phyloP scores from a whole-genome alignment of 345 rosid species.

The Pugionium cornutum region DNA sequence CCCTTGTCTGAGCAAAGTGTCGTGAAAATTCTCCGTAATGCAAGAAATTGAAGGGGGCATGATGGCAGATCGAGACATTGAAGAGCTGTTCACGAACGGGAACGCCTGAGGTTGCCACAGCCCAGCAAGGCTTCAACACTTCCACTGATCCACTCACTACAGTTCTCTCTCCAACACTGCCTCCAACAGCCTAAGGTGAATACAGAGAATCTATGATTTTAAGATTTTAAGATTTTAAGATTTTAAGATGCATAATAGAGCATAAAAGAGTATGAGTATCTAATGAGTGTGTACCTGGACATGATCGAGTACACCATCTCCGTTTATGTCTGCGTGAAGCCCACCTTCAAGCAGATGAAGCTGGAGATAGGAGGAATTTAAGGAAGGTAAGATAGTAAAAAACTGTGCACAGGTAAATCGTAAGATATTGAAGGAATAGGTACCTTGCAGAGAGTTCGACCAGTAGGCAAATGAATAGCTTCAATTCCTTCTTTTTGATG shows the following conservation, averaged over 20 bases:
- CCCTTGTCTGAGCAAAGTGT: constrained; percentile 61
- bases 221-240: constrained; percentile 1
- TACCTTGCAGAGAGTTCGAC: constrained; percentile 95
- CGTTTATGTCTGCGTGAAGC: constrained; percentile 98
- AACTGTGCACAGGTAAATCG: background rate
- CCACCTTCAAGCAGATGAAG: constrained; percentile 99
- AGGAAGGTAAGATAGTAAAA: constrained; percentile 8
- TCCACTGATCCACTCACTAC: constrained; percentile 84
- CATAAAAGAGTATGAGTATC: background rate
- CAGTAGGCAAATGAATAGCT: constrained; percentile 91
- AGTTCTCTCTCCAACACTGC: constrained; percentile 80
- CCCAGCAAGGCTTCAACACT: constrained; percentile 87
- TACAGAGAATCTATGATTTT: constrained; percentile 22
- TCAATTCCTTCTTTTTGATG: constrained; percentile 98
- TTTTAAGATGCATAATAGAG: constrained; percentile 12
- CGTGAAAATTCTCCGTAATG: constrained; percentile 80
- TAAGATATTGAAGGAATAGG: constrained; percentile 11
- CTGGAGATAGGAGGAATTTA: constrained; percentile 42
- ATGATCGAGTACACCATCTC: constrained; percentile 99
- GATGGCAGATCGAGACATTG: constrained; percentile 92
- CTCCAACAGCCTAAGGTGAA: constrained; percentile 82
- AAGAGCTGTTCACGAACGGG: constrained; percentile 94
- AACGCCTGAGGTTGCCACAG: constrained; percentile 96
- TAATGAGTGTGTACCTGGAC: constrained; percentile 64
- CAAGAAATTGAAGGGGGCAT: constrained; percentile 72